Percentiles rank a stretch among this genome's conserved stretches.
phyloP scores from a whole-genome alignment of 2,329 filamentous ascomycete species.

The Colletotrichum scovillei region DNA sequence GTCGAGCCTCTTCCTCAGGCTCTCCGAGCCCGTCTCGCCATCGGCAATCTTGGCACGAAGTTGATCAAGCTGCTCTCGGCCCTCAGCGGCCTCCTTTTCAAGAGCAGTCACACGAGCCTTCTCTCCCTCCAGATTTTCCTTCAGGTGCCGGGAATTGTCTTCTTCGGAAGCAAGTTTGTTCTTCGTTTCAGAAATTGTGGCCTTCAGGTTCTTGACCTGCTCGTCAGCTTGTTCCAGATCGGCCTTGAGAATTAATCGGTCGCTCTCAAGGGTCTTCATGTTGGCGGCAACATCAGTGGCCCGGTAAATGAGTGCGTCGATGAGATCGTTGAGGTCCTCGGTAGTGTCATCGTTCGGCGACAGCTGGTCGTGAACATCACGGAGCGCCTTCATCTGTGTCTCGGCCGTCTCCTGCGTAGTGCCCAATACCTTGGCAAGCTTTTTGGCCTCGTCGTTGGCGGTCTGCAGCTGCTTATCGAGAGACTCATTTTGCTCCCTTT shows the following conservation, averaged over 20 bases:
- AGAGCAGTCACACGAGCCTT: slow-evolving; percentile 65
- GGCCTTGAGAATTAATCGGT: slow-evolving; percentile 68
- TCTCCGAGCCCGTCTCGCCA: slow-evolving; percentile 86
- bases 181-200: slow-evolving; percentile 65
- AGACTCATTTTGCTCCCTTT: slow-evolving; percentile 69
- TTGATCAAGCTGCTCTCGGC: slow-evolving; percentile 75
- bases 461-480: slow-evolving; percentile 68
- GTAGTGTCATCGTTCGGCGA: slow-evolving; percentile 65
- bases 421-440: slow-evolving; percentile 61
- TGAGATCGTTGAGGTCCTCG: slow-evolving; percentile 66
- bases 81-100: slow-evolving; percentile 69
- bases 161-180: slow-evolving; percentile 65
- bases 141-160: slow-evolving; percentile 60
- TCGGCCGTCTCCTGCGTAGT: slow-evolving; percentile 63
- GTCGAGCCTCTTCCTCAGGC: slow-evolving; percentile 77
- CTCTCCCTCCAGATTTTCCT: slow-evolving; percentile 64
- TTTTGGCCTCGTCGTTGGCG: slow-evolving; percentile 65
- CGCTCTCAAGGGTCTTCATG: slow-evolving; percentile 68
- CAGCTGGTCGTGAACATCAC: slow-evolving; percentile 69
- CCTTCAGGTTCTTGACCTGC: slow-evolving; percentile 65
- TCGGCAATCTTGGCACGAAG: slow-evolving; percentile 80
- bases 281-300: slow-evolving; percentile 71
- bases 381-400: slow-evolving; percentile 64
- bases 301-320: slow-evolving; percentile 68
- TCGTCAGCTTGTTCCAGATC: slow-evolving; percentile 72